These are phyloP conservation scores for Cadophora luteo-olivacea DNA, from an alignment of 2,329 filamentous ascomycete genomes.

Conservation along the genomic window DNA sequence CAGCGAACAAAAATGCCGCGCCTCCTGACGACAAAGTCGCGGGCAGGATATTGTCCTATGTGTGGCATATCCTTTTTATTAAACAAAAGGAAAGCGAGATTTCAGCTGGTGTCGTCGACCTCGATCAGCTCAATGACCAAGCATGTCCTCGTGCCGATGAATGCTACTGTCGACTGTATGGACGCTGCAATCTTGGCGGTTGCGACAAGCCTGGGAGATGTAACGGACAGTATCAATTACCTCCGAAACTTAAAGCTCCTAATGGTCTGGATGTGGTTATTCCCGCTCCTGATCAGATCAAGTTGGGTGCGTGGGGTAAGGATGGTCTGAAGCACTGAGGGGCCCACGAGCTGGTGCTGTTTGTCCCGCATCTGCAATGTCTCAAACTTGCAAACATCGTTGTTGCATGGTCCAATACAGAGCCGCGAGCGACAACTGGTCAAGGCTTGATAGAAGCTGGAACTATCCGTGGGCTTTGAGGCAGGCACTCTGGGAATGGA, in stretches of 20 bases:
- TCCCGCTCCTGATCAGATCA: not conserved
- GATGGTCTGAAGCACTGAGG: slow-evolving; percentile 8
- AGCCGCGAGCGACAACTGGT: no score
- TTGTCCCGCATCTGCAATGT: not conserved
- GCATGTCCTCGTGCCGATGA: slow-evolving; percentile 36
- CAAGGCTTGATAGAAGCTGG: no score
- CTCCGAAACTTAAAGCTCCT: slow-evolving; percentile 33
- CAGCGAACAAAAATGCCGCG: slow-evolving; percentile 40
- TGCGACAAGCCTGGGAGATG: slow-evolving; percentile 32
- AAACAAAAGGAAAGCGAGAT: slow-evolving; percentile 5
- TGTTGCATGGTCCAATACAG: no score
- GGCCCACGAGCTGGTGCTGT: not conserved
- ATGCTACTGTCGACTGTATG: slow-evolving; percentile 40
- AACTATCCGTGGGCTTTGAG: no score
- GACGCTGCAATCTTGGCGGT: slow-evolving; percentile 33
- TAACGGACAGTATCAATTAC: slow-evolving; percentile 35
- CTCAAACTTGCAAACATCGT: no score
- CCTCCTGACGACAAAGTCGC: slow-evolving; percentile 51
- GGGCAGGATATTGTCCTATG: slow-evolving; percentile 54
- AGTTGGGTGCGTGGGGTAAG: not conserved
- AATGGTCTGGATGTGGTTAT: slow-evolving; percentile 17
- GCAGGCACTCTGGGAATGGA: no score
- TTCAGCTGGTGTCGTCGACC: slow-evolving; percentile 23
- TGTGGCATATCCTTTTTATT: slow-evolving; percentile 49
- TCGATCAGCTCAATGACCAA: slow-evolving; percentile 32